Conservation (phyloP, 441 rosid species). For the Raphanus hybrid region DNA sequence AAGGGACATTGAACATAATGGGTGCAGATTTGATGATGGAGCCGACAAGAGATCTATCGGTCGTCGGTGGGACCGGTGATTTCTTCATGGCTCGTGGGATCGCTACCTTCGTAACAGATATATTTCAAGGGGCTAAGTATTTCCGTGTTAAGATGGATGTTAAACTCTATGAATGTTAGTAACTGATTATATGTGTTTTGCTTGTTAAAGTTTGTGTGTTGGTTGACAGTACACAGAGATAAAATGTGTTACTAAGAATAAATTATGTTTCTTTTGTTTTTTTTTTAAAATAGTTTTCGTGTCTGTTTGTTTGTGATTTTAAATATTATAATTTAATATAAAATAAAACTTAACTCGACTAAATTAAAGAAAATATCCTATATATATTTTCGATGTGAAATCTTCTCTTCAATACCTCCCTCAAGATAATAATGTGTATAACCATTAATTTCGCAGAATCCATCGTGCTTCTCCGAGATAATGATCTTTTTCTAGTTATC, state of each 20-base stretch:
- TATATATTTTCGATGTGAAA: too few species aligned
- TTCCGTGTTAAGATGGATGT: constrained; percentile 74
- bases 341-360: too few species aligned
- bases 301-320: not conserved
- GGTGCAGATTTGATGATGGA: constrained; percentile 89
- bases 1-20: constrained; percentile 70
- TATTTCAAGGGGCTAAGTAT: constrained; percentile 79
- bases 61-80: constrained; percentile 86
- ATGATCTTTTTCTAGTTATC: too few species aligned
- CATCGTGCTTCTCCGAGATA: too few species aligned
- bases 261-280: not conserved
- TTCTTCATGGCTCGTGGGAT: constrained; percentile 86
- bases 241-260: constrained; percentile 20
- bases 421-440: too few species aligned
- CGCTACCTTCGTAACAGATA: constrained; percentile 80
- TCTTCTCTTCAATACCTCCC: too few species aligned
- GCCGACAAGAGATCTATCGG: constrained; percentile 79
- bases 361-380: too few species aligned
- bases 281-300: not conserved
- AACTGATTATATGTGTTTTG: not conserved
- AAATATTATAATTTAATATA: too few species aligned
- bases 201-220: constrained; percentile 12
- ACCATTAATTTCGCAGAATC: too few species aligned
- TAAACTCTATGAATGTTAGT: constrained; percentile 82
- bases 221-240: constrained; percentile 11